A percentile compares a stretch with the other conserved stretches of the same genome.
Conservation (phyloP, 495 filamentous ascomycete species). For the Hypoxylon crocopeplum region DNA sequence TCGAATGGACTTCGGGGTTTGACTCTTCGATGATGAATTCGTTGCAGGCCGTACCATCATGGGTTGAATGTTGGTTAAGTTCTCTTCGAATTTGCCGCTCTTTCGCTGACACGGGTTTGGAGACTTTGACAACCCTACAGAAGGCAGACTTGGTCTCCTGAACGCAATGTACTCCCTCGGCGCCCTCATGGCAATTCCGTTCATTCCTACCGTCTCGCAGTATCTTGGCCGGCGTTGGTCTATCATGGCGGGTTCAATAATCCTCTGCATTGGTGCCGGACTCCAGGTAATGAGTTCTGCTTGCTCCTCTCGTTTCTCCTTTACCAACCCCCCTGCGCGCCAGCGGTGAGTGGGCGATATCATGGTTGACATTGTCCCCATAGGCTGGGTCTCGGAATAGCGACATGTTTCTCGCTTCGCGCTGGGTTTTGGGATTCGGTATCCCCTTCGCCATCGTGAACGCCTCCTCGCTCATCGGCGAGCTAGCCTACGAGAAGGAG, state of each 20-base stretch:
- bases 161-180: constrained; percentile 52
- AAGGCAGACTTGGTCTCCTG: constrained; percentile 45
- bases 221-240: constrained; percentile 58
- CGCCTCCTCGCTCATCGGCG: constrained; percentile 64
- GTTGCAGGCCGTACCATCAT: constrained; percentile 59
- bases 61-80: constrained; percentile 52
- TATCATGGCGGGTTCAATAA: constrained; percentile 59
- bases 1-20: constrained; percentile 68
- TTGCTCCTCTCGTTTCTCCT: constrained; percentile 21
- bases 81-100: background rate
- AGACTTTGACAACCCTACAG: constrained; percentile 49
- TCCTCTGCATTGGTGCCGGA: constrained; percentile 45
- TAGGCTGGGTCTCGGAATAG: constrained; percentile 38
- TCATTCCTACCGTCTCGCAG: constrained; percentile 60
- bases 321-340: background rate
- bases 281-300: constrained; percentile 17
- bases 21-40: constrained; percentile 67
- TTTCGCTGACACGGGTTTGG: constrained; percentile 36
- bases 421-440: constrained; percentile 67
- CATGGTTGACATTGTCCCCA: background rate
- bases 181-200: constrained; percentile 57
- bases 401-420: constrained; percentile 66
- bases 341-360: too few species aligned
- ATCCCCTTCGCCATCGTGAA: constrained; percentile 67
- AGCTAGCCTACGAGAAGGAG: constrained; percentile 66